These are phyloP conservation scores for Penicillium griseofulvum DNA, from an alignment of 2,329 filamentous ascomycete genomes.

Conservation along the genomic window DNA sequence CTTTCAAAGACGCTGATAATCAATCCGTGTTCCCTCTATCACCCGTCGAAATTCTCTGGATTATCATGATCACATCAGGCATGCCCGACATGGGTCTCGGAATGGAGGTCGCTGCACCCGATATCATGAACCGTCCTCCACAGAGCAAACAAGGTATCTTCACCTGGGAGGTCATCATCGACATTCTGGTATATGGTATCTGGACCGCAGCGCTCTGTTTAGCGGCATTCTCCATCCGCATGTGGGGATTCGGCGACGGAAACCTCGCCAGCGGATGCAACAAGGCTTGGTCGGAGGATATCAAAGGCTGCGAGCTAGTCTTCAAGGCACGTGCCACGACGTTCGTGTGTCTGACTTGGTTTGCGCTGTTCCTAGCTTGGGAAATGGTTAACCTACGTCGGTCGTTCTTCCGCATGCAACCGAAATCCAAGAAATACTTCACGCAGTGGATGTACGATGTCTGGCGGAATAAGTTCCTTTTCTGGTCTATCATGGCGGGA, in stretches of 20 bases:
- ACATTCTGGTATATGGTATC: slow-evolving; percentile 73
- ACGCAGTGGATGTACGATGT: slow-evolving; percentile 65
- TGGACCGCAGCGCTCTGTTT: slow-evolving; percentile 70
- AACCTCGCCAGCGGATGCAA: slow-evolving; percentile 60
- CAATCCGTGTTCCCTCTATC: slow-evolving; percentile 79
- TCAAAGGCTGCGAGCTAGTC: slow-evolving; percentile 56
- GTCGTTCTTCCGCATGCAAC: slow-evolving; percentile 70
- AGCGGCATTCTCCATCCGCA: slow-evolving; percentile 58
- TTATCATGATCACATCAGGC: slow-evolving; percentile 85
- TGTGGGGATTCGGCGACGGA: slow-evolving; percentile 59
- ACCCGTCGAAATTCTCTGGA: slow-evolving; percentile 82
- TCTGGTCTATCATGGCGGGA: slow-evolving; percentile 59
- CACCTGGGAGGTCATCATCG: slow-evolving; percentile 69
- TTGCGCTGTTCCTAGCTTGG: slow-evolving; percentile 72
- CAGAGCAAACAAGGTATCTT: slow-evolving; percentile 69
- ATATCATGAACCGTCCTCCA: slow-evolving; percentile 75
- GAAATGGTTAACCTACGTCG: slow-evolving; percentile 69
- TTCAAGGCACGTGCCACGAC: slow-evolving; percentile 68
- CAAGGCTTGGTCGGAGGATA: slow-evolving; percentile 44
- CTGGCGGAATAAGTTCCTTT: slow-evolving; percentile 70
- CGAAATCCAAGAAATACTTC: slow-evolving; percentile 57
- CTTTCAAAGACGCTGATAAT: slow-evolving; percentile 66
- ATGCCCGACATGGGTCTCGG: slow-evolving; percentile 83
- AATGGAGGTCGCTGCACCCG: slow-evolving; percentile 67
- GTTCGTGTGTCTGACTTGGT: slow-evolving; percentile 72